Base-by-base conservation (phyloP, 2,329 filamentous ascomycete species). In the Clonostachys chloroleuca region DNA sequence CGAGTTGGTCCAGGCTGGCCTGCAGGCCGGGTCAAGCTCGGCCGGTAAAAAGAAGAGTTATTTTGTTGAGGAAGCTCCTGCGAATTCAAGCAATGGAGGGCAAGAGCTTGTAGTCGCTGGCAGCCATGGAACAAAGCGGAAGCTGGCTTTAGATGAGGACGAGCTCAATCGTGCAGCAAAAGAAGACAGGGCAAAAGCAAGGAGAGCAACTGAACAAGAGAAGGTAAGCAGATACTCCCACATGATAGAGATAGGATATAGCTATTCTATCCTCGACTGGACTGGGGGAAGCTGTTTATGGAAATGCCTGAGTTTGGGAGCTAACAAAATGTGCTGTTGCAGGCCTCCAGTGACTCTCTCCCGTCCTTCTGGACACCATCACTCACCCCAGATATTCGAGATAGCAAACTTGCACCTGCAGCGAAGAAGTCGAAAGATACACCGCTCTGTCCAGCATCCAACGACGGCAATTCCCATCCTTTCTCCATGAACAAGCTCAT, bases 351-450 rank as follows among this genome's bases (percentile, higher is more conserved):
- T 65, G 78, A 81, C 2, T 77, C 78, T 14, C 70, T 96, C 0
- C 89, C 90, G 0, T 95, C 90, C 1, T 97, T 97, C 69, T 97
- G 92, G 94, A 86, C 92, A 2, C 92, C 91, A 0, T 89, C 87
- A 0, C 79, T 92, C 48, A 95, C 88, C 1, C 90, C 90, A 12
- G 65, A 68, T 39, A 63, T 64, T 34, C 59, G 65, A 42, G 57
- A 64, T 46, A 62, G 74, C 43, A 70, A 75, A 45, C 70, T 83
- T 45, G 73, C 83, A 58, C 67, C 77, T 7, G 68, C 79, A 37
- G 67, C 67, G n/a, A 84, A 82, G 60, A 78, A 81, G 46, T 62
- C 70, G 44, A 95, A 94, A 60, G 69, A 78, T 24, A 73, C 75
- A 6, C 89, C 91, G 0, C 73, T 86, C 3, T 97, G 92, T 57